Base-by-base conservation (phyloP, 2,329 filamentous ascomycete species). In the Penicillium sp. region DNA sequence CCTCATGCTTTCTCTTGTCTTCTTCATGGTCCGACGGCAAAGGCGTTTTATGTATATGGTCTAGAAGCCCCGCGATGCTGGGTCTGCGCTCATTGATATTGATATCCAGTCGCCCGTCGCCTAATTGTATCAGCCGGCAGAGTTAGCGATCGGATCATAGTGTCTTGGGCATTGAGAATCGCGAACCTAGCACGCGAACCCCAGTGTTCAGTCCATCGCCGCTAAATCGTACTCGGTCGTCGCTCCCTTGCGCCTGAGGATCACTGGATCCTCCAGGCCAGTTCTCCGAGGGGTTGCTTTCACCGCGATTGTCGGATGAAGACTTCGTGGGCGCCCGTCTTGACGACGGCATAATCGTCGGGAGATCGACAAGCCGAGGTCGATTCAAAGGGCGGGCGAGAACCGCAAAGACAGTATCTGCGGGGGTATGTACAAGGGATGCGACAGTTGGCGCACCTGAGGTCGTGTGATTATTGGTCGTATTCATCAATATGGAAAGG, bases 91-190 rank as follows among this genome's bases (percentile, higher is more conserved):
- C 39, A 20, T 50, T 39, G 15, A 55, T 49, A 4, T 43, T 42
- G 7, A 55, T 55, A 20, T 51, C 49, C 10, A 55, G 28, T 1
- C 52, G 47, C 2, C 52, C 52, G 20, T 55, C 52, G 1, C 46
- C 51, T 54, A 13, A 14, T 8, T 30, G 11, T 6, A 30, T 14
- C n/a, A 30, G 6, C 23, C 35, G 37, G 7, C 2, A 30, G n/a
- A n/a, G 8, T 16, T 18, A 11, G n/a, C n/a, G n/a, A n/a, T n/a
- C n/a, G n/a, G 17, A 0, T 10, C 3, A 13, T 2, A 18, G 8
- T 18, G 11, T 2, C 28, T 6, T 5, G 5, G 12, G 9, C 5
- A 12, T 17, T 11, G 13, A 4, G 27, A 28, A 26, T 32, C 12
- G 36, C 39, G 13, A 33, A 51, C 49, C 40, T 25, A 42, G 22